These are phyloP conservation scores for Waltergamsia citrina DNA, from an alignment of 2,329 filamentous ascomycete species.

Conservation along the genomic window DNA sequence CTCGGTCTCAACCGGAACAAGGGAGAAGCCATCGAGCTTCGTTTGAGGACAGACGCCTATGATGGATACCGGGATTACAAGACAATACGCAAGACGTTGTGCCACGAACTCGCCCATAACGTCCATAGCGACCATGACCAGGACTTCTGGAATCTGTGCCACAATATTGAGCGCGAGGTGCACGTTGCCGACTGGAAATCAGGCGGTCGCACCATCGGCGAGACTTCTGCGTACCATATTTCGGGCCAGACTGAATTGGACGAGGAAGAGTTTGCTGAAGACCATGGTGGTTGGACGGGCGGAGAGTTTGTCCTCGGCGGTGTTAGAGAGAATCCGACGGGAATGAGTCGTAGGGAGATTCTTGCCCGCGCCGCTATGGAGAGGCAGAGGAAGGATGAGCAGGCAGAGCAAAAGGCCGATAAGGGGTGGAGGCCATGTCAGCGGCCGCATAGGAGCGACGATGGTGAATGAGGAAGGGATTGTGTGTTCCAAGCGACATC, in stretches of 20 bases:
- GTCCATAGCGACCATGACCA: constrained; percentile 77
- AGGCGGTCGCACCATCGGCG: constrained; percentile 56
- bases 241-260: constrained; percentile 34
- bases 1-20: constrained; percentile 80
- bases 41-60: constrained; percentile 85
- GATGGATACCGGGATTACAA: constrained; percentile 92
- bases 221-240: constrained; percentile 51
- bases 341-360: constrained; percentile 62
- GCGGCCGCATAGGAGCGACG: constrained; percentile 10
- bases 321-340: constrained; percentile 31
- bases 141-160: constrained; percentile 83
- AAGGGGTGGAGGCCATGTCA: constrained; percentile 18
- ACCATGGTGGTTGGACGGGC: constrained; percentile 68
- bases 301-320: constrained; percentile 68
- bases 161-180: constrained; percentile 81
- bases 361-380: constrained; percentile 45
- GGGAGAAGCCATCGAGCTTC: constrained; percentile 84
- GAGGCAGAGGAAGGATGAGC: constrained; percentile 21
- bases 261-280: constrained; percentile 51
- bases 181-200: constrained; percentile 68
- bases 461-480: constrained; percentile 13
- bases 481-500: no score
- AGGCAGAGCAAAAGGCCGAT: constrained; percentile 21
- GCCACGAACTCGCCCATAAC: constrained; percentile 92
- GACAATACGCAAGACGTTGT: constrained; percentile 83